Conservation (phyloP, 148 eudicot species). For the Heliosperma pusillum region DNA sequence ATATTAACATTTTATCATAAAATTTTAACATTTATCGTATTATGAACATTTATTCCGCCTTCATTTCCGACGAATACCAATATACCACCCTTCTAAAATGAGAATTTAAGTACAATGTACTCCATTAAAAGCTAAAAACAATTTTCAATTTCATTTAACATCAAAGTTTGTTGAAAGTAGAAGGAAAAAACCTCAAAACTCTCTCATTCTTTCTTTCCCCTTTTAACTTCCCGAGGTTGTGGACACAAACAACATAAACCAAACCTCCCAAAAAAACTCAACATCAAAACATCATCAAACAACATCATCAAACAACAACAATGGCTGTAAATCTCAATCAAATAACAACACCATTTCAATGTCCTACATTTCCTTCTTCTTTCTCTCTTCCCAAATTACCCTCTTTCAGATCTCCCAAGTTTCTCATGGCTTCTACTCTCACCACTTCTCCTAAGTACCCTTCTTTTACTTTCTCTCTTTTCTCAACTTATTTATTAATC, state of each 20-base stretch:
- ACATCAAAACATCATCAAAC: neutral
- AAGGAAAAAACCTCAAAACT: neutral
- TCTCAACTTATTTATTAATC: neutral
- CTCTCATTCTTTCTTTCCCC: neutral
- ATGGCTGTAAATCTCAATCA: constrained; percentile 34
- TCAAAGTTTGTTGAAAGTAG: neutral
- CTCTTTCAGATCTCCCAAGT: constrained; percentile 31
- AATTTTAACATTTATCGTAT: too few species aligned
- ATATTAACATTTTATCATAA: too few species aligned
- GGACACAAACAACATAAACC: constrained; percentile 6
- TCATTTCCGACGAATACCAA: too few species aligned
- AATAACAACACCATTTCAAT: constrained; percentile 27
- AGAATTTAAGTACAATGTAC: too few species aligned
- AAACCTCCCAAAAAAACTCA: constrained; percentile 3
- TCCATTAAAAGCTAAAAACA: too few species aligned
- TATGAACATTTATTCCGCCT: too few species aligned
- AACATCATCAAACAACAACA: neutral
- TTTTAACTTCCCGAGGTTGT: constrained; percentile 16
- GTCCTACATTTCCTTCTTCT: constrained; percentile 19
- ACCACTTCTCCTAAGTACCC: constrained; percentile 28
- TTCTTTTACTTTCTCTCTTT: neutral
- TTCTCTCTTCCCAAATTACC: constrained; percentile 24
- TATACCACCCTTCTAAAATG: too few species aligned
- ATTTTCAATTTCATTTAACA: too few species aligned
- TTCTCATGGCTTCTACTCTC: constrained; percentile 38